Conservation (phyloP, 768 basidiomycete species). For the Lyophyllum shimeji region DNA sequence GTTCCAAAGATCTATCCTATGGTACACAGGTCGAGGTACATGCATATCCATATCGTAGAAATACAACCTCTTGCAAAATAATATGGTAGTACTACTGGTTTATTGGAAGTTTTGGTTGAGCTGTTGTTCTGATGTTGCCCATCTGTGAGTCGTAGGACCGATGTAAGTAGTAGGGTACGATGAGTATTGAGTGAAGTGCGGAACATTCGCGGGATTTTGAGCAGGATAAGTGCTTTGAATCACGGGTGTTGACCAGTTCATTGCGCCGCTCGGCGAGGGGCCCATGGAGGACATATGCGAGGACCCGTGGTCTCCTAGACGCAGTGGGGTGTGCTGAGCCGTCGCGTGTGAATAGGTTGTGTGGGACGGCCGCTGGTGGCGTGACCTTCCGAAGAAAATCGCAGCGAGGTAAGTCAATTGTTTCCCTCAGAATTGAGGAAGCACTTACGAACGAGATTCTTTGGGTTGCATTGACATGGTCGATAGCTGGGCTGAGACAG, state of each 20-base stretch:
- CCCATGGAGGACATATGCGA: not conserved
- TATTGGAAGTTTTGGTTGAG: constrained; percentile 15
- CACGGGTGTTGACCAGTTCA: not conserved
- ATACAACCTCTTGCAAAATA: not conserved
- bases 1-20: constrained; percentile 1
- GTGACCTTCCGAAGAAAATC: constrained; percentile 4
- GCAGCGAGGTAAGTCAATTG: not conserved
- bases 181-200: constrained; percentile 18
- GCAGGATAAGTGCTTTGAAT: not conserved
- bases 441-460: constrained; percentile 16
- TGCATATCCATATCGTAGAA: constrained; percentile 6
- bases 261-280: not conserved
- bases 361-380: constrained; percentile 1
- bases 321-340: not conserved
- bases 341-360: not conserved
- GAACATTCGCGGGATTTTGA: constrained; percentile 13
- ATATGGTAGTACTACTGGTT: not conserved
- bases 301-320: not conserved
- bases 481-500: constrained; percentile 50
- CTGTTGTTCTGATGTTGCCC: constrained; percentile 24
- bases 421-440: not conserved
- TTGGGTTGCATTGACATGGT: constrained; percentile 11
- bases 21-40: not conserved
- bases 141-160: constrained; percentile 12
- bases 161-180: constrained; percentile 3